A percentile compares a stretch with the other conserved stretches of the same genome.
Conservation (phyloP, 2,329 filamentous ascomycete genomes). For the Grosmannia penicillata region DNA sequence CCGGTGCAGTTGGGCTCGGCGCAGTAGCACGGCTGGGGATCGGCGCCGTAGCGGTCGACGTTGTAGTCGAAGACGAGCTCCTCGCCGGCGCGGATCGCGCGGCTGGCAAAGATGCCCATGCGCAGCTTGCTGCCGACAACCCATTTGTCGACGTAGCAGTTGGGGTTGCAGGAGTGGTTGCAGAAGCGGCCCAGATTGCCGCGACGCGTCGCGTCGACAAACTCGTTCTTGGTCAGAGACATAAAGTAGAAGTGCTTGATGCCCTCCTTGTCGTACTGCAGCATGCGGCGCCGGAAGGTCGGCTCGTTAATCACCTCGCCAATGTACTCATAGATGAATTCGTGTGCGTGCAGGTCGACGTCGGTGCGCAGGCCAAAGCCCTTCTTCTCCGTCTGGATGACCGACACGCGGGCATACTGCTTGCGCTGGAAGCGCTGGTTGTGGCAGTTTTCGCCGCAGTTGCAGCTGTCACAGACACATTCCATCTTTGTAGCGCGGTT, state of each 20-base stretch:
- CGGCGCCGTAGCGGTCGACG: conserved; percentile 91
- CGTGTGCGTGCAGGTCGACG: conserved; percentile 58
- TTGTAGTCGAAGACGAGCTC: conserved; percentile 99
- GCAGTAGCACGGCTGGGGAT: conserved; percentile 95
- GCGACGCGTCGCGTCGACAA: conserved; percentile 93
- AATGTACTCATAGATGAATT: conserved; percentile 97
- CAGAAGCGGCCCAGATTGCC: conserved; percentile 94
- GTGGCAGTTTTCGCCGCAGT: conserved; percentile 75
- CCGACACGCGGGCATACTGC: conserved; percentile 79
- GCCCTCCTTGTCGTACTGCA: conserved; percentile 86
- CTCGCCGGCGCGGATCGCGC: conserved; percentile 72
- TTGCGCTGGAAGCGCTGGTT: conserved; percentile 90
- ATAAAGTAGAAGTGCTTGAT: conserved; percentile 99
- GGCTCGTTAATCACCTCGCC: conserved; percentile 94
- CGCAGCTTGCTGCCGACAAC: conserved; percentile 92
- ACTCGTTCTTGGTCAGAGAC: conserved; percentile 92
- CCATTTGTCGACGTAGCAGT: conserved; percentile 99
- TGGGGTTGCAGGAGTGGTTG: conserved; percentile 97
- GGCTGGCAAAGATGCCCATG: conserved; percentile 95
- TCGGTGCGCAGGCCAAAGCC: conserved; percentile 84
- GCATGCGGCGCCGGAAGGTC: conserved; percentile 77
- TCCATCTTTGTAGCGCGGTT: conserved; percentile 98
- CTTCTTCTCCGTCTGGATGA: conserved; percentile 97
- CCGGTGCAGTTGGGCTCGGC: conserved; percentile 88
- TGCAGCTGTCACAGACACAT: conserved; percentile 68